A percentile compares a stretch with the other conserved stretches of the same genome.
Evolutionary conservation across 108 stramenopile genomes (phyloP).

Genomic region (Nannochloropsis granulata): DNA sequence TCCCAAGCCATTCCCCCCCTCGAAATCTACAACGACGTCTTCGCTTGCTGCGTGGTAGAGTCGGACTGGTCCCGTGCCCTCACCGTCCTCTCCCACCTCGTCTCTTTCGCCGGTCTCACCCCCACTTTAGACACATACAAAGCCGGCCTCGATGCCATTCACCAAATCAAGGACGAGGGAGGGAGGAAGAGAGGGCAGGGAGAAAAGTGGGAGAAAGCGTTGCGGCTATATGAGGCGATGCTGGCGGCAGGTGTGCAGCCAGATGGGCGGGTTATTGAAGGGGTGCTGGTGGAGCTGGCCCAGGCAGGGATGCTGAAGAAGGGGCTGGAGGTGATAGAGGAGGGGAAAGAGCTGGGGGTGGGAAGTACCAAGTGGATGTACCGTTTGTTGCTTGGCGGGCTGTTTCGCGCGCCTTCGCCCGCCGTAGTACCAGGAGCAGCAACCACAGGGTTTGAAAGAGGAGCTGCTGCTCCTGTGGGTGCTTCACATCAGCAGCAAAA

Average conservation of each 20-base stretch:
- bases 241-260: neutral
- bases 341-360: neutral
- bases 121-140: neutral
- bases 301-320: neutral
- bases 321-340: neutral
- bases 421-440: no score
- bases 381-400: neutral
- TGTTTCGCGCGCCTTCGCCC: neutral
- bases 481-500: neutral
- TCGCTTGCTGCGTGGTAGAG: neutral
- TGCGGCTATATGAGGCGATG: neutral
- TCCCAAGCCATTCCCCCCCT: neutral
- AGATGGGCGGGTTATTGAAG: neutral
- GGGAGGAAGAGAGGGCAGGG: no score
- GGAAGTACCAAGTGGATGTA: neutral
- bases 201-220: neutral
- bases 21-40: neutral
- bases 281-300: neutral
- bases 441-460: neutral
- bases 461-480: neutral
- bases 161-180: neutral
- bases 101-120: neutral
- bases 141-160: neutral
- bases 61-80: neutral
- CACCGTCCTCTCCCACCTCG: neutral